A percentile compares a stretch with the other conserved stretches of the same genome.
Conservation (phyloP, 2,329 filamentous ascomycete genomes). For the Penicillium decumbens region DNA sequence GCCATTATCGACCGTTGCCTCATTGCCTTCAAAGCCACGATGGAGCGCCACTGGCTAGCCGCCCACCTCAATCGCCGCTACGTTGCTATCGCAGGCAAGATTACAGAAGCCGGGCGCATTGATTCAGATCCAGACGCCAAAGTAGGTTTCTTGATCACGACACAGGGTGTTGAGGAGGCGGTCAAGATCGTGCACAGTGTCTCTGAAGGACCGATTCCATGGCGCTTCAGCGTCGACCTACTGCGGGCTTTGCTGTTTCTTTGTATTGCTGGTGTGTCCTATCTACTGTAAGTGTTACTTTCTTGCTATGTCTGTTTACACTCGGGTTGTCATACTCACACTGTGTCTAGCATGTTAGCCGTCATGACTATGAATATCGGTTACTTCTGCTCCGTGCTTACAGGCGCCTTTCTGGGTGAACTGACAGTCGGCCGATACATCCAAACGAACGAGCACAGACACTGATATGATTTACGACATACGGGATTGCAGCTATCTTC, state of each 20-base stretch:
- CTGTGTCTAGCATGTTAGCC: constrained; percentile 68
- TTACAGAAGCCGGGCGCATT: constrained; percentile 56
- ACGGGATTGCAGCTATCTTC: neutral
- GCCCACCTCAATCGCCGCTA: constrained; percentile 70
- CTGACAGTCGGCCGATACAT: constrained; percentile 69
- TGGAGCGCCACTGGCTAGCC: constrained; percentile 64
- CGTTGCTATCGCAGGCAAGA: constrained; percentile 64
- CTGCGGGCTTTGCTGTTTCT: constrained; percentile 67
- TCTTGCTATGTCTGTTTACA: neutral
- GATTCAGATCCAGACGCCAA: constrained; percentile 59
- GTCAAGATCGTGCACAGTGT: constrained; percentile 67
- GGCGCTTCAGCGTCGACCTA: constrained; percentile 75
- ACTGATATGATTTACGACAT: constrained; percentile 15
- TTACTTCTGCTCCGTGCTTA: constrained; percentile 76
- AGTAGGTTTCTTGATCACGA: constrained; percentile 61
- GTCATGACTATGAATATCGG: constrained; percentile 88
- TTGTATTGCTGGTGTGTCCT: constrained; percentile 69
- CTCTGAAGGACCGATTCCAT: constrained; percentile 56
- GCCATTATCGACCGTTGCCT: constrained; percentile 65
- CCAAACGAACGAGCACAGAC: constrained; percentile 32
- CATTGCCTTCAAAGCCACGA: constrained; percentile 61
- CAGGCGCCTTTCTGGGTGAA: constrained; percentile 78
- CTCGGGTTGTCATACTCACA: constrained; percentile 2
- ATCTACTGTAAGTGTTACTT: constrained; percentile 67
- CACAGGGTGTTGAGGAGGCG: constrained; percentile 75